Evolutionary conservation across 108 stramenopile species (phyloP), one percentile per base, ranked within the genome.

Genomic region (Nitzschia putrida): DNA sequence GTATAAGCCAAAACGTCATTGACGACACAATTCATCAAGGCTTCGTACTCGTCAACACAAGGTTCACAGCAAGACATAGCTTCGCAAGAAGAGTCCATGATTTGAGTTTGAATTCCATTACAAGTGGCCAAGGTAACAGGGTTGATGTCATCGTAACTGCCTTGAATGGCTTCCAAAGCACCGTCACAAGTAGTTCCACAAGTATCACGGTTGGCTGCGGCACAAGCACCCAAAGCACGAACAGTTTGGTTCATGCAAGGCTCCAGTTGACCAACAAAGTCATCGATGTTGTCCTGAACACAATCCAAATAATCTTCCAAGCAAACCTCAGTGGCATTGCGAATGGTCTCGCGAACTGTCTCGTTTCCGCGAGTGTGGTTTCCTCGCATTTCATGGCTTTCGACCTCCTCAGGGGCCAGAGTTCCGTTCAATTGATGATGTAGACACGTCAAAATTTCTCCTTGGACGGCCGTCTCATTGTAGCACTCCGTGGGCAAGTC

Each of bases 91-190:
- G 54, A 22, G 22, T 55, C 54, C 54, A 55, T 55, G 22, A 55
- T 55, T 22, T 55, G 20, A 25, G 20, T 55, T 25, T 55, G 54
- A 55, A 55, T 25, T 13, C 23, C 54, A 2, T 24, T 16, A 8
- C 54, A 55, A 3, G 47, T 49, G 47, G 47, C 18, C 18, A 49
- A 49, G 14, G 47, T 18, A 3, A 49, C 14, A 18, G 47, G 72
- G 74, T 16, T 71, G 4, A 21, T 74, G 13, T 13, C 26, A 49
- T 49, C 14, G 47, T 18, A 49, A 16, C n/a, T 49, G n/a, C 47
- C 47, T 6, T 49, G n/a, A 49, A 49, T 49, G 47, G 47, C 29
- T 34, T 34, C 29, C 29, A 34, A 34, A 34, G 29, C 29, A 34
- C 29, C 29, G 4, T 34, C 29, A 50, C 49, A 50, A 20, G 49